These are phyloP conservation scores for Infundibulicybe gibba DNA, from an alignment of 768 basidiomycete genomes.

Conservation along the genomic window DNA sequence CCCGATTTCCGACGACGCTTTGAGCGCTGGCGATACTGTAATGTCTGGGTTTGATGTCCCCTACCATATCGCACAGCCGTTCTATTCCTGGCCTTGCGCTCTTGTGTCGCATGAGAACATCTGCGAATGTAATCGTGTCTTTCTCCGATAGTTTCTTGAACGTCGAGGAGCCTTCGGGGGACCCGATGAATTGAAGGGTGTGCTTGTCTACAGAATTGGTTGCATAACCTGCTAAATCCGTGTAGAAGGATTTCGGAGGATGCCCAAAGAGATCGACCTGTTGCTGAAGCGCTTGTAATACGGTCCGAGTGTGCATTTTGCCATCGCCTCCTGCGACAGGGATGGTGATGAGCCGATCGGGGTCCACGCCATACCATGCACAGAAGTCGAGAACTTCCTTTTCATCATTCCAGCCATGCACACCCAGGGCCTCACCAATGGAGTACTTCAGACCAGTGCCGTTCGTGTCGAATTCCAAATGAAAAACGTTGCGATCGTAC, in stretches of 20 bases:
- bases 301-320: conserved; percentile 86
- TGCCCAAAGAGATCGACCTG: conserved; percentile 95
- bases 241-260: conserved; percentile 94
- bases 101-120: conserved; percentile 72
- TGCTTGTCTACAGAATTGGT: conserved; percentile 65
- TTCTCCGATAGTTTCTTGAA: conserved; percentile 97
- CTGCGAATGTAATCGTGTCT: conserved; percentile 92
- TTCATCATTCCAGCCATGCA: conserved; percentile 97
- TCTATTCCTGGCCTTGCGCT: conserved; percentile 83
- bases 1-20: conserved; percentile 90
- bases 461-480: conserved; percentile 90
- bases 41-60: conserved; percentile 95
- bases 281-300: conserved; percentile 93
- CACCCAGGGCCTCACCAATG: conserved; percentile 94
- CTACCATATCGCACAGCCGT: conserved; percentile 82
- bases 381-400: conserved; percentile 88
- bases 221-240: conserved; percentile 78
- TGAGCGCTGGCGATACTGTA: conserved; percentile 98
- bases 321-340: conserved; percentile 64
- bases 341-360: conserved; percentile 75
- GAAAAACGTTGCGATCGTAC: conserved; percentile 98
- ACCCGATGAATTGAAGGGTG: conserved; percentile 87
- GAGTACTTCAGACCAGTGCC: conserved; percentile 94
- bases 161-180: conserved; percentile 84
- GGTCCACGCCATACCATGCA: conserved; percentile 86